Base-by-base conservation (phyloP, 257 asterid species). In the Nicotiana sylvestris region DNA sequence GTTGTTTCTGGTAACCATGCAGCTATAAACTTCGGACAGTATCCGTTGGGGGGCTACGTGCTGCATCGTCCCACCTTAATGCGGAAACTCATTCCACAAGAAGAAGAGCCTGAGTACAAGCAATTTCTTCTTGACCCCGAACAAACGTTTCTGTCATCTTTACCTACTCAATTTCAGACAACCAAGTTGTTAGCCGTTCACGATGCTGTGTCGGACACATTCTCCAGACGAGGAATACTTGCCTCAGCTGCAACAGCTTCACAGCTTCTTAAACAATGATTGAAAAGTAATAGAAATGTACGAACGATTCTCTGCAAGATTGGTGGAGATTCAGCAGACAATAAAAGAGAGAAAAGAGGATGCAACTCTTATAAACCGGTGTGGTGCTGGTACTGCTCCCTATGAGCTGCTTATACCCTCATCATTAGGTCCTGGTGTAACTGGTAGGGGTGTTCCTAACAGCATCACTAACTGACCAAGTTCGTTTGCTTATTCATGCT, bases 11-110 rank as follows among this genome's bases (percentile, higher is more conserved):
- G 74, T 17, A 81, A 82, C n/a, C 85, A 82, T 64, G 55, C 85
- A 15, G 81, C 85, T 18, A 21, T 82, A 27, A 82, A 82, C 46
- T 82, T 72, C 55, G 85, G 81, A 10, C 85, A 82, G 29, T 82
- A 82, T 16, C 49, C 39, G 21, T 74, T 55, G 12, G 81, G 51
- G 7, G 85, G 81, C 15, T 74, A 70, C 21, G 13, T 82, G 8
- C 66, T 80, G 3, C 64, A 82, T 78, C 39, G 76, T 49, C 72
- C 81, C 9, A 60, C 81, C 16, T n/a, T 82, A 4, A 61, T 61
- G 70, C 11, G 85, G 15, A 61, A 57, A 3, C 37, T 55, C 21
- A 82, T 82, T 43, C 85, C 85, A 9, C 67, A 57, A 30, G 85
- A 82, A 33, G 81, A 60, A 37, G 81, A 74, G 16, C 51, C 68